Evolutionary conservation across 305 asterid species (phyloP).

Genomic region (Petunia hybrid): DNA sequence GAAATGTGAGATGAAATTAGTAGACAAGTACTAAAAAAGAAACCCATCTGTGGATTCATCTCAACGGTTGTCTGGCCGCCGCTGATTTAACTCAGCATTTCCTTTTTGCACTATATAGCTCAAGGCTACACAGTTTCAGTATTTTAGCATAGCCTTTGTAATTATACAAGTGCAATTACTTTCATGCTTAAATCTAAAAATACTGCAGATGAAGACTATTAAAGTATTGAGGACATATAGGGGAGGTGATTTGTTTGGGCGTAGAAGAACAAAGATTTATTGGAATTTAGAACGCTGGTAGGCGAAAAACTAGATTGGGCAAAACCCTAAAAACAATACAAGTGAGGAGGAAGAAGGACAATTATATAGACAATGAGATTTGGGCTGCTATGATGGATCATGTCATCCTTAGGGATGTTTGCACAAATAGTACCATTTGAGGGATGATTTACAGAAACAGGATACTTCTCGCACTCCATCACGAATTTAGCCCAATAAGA

Average conservation of each 20-base stretch:
- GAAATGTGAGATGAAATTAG: slow-evolving; percentile 70
- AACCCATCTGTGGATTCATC: slow-evolving; percentile 80
- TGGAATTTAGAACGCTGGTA: neutral
- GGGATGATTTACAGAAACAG: too few species aligned
- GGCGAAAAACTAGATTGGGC: neutral
- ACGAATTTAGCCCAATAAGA: too few species aligned
- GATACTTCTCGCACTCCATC: too few species aligned
- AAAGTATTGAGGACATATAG: neutral
- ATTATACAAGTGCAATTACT: neutral
- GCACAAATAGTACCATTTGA: too few species aligned
- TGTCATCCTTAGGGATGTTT: neutral
- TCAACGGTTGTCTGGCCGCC: slow-evolving; percentile 97
- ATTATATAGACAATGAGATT: neutral
- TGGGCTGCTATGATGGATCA: neutral
- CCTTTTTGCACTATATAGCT: slow-evolving; percentile 54
- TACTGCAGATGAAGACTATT: too few species aligned
- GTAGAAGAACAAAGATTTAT: neutral
- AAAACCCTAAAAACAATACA: neutral
- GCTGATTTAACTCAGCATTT: slow-evolving; percentile 64
- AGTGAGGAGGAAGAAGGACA: neutral
- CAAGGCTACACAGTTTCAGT: slow-evolving; percentile 42
- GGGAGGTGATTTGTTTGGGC: too few species aligned
- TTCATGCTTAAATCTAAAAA: neutral
- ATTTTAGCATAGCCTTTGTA: slow-evolving; percentile 47
- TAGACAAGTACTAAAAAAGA: slow-evolving; percentile 55